These are phyloP conservation scores for Podila horticola DNA, from an alignment of 192 early-diverging fungal genomes.

Conservation along the genomic window DNA sequence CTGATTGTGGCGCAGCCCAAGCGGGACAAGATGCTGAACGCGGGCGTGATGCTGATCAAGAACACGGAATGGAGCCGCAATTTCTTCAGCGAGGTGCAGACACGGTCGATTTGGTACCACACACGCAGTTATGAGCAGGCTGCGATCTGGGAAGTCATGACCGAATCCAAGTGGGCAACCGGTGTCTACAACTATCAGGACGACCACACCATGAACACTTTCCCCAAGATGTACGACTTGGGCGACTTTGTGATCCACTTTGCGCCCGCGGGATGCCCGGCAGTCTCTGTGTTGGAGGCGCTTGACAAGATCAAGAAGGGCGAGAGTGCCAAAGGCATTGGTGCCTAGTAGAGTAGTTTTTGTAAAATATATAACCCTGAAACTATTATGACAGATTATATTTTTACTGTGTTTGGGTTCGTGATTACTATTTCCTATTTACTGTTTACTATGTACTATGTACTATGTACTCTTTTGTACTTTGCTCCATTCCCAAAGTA, in stretches of 20 bases:
- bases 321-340: background rate
- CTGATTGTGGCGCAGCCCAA: slow-evolving; percentile 58
- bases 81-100: slow-evolving; percentile 59
- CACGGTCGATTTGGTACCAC: slow-evolving; percentile 46
- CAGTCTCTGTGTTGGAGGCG: slow-evolving; percentile 56
- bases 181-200: slow-evolving; percentile 55
- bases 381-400: too few species aligned
- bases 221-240: slow-evolving; percentile 53
- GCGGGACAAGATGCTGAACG: slow-evolving; percentile 64
- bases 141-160: slow-evolving; percentile 63
- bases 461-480: too few species aligned
- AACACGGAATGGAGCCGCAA: slow-evolving; percentile 61
- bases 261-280: slow-evolving; percentile 65
- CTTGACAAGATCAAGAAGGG: slow-evolving; percentile 41
- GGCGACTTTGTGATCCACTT: slow-evolving; percentile 70
- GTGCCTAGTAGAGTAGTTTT: background rate
- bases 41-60: slow-evolving; percentile 68
- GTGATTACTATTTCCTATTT: too few species aligned
- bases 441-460: too few species aligned
- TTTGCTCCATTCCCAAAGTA: too few species aligned
- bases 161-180: slow-evolving; percentile 18
- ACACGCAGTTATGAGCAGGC: slow-evolving; percentile 46
- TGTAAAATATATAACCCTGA: too few species aligned
- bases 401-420: too few species aligned
- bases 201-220: slow-evolving; percentile 68